Evolutionary conservation across 2,329 filamentous ascomycete genomes (phyloP).

Genomic region (Fusarium sp.): DNA sequence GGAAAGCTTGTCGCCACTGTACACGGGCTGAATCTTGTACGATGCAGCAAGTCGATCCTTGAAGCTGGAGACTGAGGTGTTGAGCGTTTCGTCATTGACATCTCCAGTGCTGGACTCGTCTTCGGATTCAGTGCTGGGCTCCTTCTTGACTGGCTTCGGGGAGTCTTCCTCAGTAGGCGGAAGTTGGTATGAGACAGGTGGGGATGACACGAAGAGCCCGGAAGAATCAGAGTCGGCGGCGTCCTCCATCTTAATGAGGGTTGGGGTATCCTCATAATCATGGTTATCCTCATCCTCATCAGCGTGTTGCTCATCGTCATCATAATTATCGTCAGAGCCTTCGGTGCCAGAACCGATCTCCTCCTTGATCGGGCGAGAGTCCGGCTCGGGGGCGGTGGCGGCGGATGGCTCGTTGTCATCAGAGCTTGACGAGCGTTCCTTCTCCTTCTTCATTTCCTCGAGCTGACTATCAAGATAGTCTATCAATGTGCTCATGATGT

Average conservation of each 20-base stretch:
- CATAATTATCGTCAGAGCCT: background rate
- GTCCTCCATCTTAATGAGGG: background rate
- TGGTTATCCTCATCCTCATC: background rate
- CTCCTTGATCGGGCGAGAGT: conserved; percentile 1
- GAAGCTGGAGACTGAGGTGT: background rate
- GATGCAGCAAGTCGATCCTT: background rate
- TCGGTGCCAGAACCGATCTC: background rate
- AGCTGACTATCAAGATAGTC: background rate
- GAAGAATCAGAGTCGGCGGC: background rate
- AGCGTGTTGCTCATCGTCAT: background rate
- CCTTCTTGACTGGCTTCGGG: background rate
- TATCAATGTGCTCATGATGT: conserved; percentile 2
- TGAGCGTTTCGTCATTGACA: background rate
- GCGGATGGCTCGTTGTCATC: conserved; percentile 9
- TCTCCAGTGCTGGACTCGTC: background rate
- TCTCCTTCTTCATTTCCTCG: background rate
- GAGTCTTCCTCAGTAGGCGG: background rate
- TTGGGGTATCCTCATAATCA: background rate
- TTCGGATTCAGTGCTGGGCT: background rate
- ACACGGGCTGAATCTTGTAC: conserved; percentile 34
- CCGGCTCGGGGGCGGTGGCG: conserved; percentile 15
- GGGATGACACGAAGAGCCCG: conserved; percentile 12
- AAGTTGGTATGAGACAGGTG: conserved; percentile 10
- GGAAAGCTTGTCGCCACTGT: conserved; percentile 28
- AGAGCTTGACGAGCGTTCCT: background rate